These are phyloP conservation scores for Clonostachys sp. DNA, from an alignment of 2,329 filamentous ascomycete genomes.

Conservation along the genomic window DNA sequence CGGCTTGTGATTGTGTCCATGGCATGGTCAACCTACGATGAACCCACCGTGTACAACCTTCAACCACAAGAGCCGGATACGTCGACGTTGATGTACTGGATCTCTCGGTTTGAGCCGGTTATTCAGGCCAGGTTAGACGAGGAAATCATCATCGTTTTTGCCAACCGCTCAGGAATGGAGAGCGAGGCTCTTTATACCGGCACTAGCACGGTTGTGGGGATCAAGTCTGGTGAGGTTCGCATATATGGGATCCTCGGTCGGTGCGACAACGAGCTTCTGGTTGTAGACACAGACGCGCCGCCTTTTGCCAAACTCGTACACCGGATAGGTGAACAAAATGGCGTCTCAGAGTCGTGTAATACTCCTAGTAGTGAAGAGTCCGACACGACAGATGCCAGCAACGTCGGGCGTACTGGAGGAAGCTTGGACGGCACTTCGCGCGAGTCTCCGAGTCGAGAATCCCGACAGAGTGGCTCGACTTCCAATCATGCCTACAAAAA, in stretches of 20 bases:
- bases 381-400: neutral
- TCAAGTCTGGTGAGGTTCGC: conserved; percentile 59
- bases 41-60: conserved; percentile 36
- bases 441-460: neutral
- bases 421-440: no score
- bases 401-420: neutral
- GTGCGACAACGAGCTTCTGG: conserved; percentile 61
- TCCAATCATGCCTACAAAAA: no score
- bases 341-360: conserved; percentile 1
- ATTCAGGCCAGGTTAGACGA: conserved; percentile 44
- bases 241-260: conserved; percentile 69
- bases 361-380: conserved; percentile 1
- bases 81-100: conserved; percentile 73
- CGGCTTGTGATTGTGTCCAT: conserved; percentile 68
- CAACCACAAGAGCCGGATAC: conserved; percentile 59
- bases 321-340: conserved; percentile 8
- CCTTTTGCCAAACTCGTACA: conserved; percentile 40
- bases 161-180: conserved; percentile 67
- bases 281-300: conserved; percentile 55
- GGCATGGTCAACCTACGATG: conserved; percentile 69
- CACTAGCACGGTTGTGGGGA: conserved; percentile 65
- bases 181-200: conserved; percentile 66
- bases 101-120: conserved; percentile 63
- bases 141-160: conserved; percentile 65
- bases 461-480: no score